Base-by-base conservation (phyloP, 495 filamentous ascomycete genomes). In the Lasiosphaeriaceae sp. region DNA sequence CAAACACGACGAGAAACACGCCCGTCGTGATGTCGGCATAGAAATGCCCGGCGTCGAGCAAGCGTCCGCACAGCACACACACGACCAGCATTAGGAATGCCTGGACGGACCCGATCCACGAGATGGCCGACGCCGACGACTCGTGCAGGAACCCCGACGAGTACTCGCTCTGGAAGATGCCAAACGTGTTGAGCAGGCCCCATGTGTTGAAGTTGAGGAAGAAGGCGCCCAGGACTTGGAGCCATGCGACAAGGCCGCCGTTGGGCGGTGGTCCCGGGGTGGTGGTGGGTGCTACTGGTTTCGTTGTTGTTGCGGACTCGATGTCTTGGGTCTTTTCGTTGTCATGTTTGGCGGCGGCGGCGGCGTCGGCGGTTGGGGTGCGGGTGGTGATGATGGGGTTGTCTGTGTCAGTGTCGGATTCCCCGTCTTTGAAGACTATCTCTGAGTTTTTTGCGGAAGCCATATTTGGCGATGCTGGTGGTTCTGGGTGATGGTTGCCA, bases 201-300 rank as follows among this genome's bases (percentile, higher is more conserved):
- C 79, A 80, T 16, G 75, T 71, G 57, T 82, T 82, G 61, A 79
- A 77, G 60, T 75, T 71, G 37, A 82, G 47, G 55, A 77, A 76
- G 67, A 78, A 80, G 26, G 69, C 64, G 17, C 74, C 76, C 3
- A 74, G n/a, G 8, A 80, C 79, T 50, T 82, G 79, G 2, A 80
- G 63, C 56, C 77, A 52, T 4, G 49, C 49, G 11, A n/a, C 14
- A 3, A 24, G 1, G 31, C 49, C 49, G 19, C 49, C 49, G 19
- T 52, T 52, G 1, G 49, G 49, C 1, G 49, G 49, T 9, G 26
- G 26, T 4, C 26, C 26, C 9, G 26, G 26, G 26, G 9, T n/a
- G 41, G 41, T 5, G 41, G 5, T 16, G 4, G 14, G 4, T n/a
- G 41, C 14, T 20, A 5, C 3, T 44, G 41, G 41, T n/a, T n/a